Evolutionary conservation across 2,329 filamentous ascomycete genomes (phyloP), one percentile per base, ranked within the genome.

Genomic region (Polychaeton citri): DNA sequence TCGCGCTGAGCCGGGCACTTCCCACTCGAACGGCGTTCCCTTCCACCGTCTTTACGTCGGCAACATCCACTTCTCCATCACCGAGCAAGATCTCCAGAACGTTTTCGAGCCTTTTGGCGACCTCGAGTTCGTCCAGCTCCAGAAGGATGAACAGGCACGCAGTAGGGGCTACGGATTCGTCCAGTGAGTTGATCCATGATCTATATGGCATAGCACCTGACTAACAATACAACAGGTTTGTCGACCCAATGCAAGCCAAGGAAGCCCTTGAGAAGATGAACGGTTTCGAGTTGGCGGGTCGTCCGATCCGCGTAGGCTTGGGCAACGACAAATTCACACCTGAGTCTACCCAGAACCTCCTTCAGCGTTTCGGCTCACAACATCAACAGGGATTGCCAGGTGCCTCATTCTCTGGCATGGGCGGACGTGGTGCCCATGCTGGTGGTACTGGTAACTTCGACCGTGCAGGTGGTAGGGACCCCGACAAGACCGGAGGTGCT

Each of bases 291-390:
- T 78, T 98, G 50, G 90, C 90, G 53, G 87, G 87, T 63, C 87
- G 90, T 59, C 86, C 87, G 45, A 96, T 98, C 60, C 86, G 90
- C 58, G 92, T 98, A 62, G 90, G 90, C 63, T 84, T 98, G 68
- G 90, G 90, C 64, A 98, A 95, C 69, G 90, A 98, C 82, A 96
- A 96, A 76, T 96, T 96, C 66, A 96, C 87, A 64, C 82, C 87
- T 55, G 90, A 96, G 67, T 90, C 86, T 63, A 94, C 85, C 63
- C 81, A 85, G 60, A 87, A 84, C 65, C 75, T 93, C 58, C 69
- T 93, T 57, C 85, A 92, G 68, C 85, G 85, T 64, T 92, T 93
- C 69, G 81, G 85, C 61, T 80, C 81, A 57, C 79, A 82, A 62
- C 41, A 48, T 46, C 26, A 43, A 50, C 45, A 60, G 76, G 63